Evolutionary conservation across 2,329 filamentous ascomycete species (phyloP).

Genomic region (Didymella pinodella): DNA sequence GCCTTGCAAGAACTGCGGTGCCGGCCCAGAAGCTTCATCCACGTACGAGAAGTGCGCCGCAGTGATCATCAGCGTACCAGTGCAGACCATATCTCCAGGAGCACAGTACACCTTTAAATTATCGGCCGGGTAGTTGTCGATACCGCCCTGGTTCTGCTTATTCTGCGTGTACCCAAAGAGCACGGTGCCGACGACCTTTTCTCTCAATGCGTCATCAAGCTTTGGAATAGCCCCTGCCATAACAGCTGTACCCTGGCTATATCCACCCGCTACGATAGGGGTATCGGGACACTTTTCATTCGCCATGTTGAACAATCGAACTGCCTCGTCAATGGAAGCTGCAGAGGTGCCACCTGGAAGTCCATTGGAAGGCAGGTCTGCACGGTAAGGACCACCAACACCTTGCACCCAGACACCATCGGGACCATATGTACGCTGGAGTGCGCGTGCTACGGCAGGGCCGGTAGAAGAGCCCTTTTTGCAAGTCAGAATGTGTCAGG

Average conservation of each 20-base stretch:
- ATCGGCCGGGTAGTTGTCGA: constrained; percentile 44
- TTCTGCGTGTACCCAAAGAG: constrained; percentile 55
- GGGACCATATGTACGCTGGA: constrained; percentile 36
- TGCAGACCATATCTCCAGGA: constrained; percentile 46
- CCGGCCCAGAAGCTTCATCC: constrained; percentile 34
- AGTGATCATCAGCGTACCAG: constrained; percentile 45
- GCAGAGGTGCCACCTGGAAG: constrained; percentile 43
- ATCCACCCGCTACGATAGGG: constrained; percentile 52
- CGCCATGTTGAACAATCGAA: constrained; percentile 48
- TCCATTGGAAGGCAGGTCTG: constrained; percentile 46
- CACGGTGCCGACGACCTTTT: constrained; percentile 49
- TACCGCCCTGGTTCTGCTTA: constrained; percentile 47
- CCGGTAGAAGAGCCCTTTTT: constrained; percentile 32
- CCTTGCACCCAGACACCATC: constrained; percentile 40
- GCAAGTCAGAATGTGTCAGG: background rate
- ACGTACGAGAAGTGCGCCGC: constrained; percentile 45
- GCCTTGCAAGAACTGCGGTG: constrained; percentile 38
- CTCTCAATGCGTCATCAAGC: constrained; percentile 35
- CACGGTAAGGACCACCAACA: constrained; percentile 49
- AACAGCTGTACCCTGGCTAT: constrained; percentile 53
- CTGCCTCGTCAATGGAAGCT: constrained; percentile 46
- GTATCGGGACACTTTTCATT: constrained; percentile 51
- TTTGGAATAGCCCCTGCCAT: constrained; percentile 47
- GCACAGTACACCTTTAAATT: constrained; percentile 50
- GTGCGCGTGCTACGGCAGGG: constrained; percentile 29